Evolutionary conservation across 805 yeast species (phyloP).

Genomic region (Komagataella ulmi): DNA sequence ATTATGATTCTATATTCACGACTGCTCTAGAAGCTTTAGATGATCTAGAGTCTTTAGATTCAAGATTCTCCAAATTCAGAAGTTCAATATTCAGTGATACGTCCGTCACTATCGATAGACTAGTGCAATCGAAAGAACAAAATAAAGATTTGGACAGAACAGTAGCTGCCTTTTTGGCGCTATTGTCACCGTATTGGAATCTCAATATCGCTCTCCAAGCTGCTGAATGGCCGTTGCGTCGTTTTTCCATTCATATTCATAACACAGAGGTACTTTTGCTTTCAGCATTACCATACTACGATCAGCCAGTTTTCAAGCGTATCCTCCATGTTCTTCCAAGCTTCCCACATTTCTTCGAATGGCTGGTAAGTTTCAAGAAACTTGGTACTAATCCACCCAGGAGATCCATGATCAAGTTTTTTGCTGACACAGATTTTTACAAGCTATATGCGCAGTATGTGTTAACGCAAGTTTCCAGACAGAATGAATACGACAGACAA

Average conservation of each 20-base stretch:
- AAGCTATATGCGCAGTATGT: constrained; percentile 50
- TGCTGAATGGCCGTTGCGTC: constrained; percentile 88
- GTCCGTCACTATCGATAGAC: constrained; percentile 67
- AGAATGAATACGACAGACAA: constrained; percentile 51
- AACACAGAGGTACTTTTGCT: constrained; percentile 64
- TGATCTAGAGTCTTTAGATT: constrained; percentile 59
- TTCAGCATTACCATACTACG: constrained; percentile 71
- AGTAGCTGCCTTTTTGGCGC: constrained; percentile 56
- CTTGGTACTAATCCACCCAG: constrained; percentile 51
- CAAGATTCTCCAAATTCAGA: constrained; percentile 59
- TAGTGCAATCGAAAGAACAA: constrained; percentile 68
- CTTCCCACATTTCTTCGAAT: constrained; percentile 69
- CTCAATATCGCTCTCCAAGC: constrained; percentile 69
- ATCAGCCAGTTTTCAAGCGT: constrained; percentile 59
- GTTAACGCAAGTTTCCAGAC: constrained; percentile 33
- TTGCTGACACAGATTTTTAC: constrained; percentile 57
- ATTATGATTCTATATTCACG: constrained; percentile 67
- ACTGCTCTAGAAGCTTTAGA: constrained; percentile 65
- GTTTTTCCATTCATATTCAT: constrained; percentile 74
- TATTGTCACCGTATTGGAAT: constrained; percentile 67
- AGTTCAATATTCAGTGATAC: constrained; percentile 73
- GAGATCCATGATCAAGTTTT: constrained; percentile 55
- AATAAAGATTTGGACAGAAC: constrained; percentile 63
- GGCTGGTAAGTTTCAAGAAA: constrained; percentile 58
- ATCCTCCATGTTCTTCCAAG: constrained; percentile 57